phyloP scores from a whole-genome alignment of 2,329 filamentous ascomycete species.

The Curvularia spicifera region DNA sequence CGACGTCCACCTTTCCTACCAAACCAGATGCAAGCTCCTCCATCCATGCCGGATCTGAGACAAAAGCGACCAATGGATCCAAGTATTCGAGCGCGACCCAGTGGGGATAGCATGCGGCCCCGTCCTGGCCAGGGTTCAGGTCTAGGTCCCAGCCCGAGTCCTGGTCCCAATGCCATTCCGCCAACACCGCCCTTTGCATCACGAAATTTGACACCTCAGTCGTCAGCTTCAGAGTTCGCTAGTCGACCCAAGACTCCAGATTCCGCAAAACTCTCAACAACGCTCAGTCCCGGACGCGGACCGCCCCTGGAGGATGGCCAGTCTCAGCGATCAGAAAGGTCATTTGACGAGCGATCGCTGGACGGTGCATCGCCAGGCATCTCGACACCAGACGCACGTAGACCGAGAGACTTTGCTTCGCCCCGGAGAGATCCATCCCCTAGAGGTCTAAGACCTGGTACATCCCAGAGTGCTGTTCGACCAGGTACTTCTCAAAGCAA shows the following conservation, averaged over 20 bases:
- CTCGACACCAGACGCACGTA: conserved; percentile 36
- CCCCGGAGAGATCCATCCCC: conserved; percentile 43
- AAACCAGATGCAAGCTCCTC: conserved; percentile 29
- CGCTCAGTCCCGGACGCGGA: conserved; percentile 38
- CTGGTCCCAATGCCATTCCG: conserved; percentile 42
- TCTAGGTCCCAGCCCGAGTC: conserved; percentile 32
- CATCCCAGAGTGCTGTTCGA: conserved; percentile 42
- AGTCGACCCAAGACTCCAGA: conserved; percentile 44
- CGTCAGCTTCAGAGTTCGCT: conserved; percentile 48
- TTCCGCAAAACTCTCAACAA: conserved; percentile 31
- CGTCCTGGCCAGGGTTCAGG: conserved; percentile 24
- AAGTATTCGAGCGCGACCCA: conserved; percentile 43
- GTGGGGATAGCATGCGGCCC: conserved; percentile 46
- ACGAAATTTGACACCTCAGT: conserved; percentile 50
- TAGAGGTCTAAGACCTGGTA: conserved; percentile 42
- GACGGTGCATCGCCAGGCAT: conserved; percentile 31
- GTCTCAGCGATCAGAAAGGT: conserved; percentile 40
- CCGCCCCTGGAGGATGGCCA: conserved; percentile 39
- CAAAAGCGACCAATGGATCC: conserved; percentile 46
- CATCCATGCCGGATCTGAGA: conserved; percentile 38
- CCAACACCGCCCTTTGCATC: conserved; percentile 36
- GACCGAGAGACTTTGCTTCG: conserved; percentile 38
- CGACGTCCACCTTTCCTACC: conserved; percentile 33
- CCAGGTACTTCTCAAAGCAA: conserved; percentile 48
- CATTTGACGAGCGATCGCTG: conserved; percentile 35